These are phyloP conservation scores for Carpinus fangiana DNA, from an alignment of 306 rosid species.

Conservation along the genomic window DNA sequence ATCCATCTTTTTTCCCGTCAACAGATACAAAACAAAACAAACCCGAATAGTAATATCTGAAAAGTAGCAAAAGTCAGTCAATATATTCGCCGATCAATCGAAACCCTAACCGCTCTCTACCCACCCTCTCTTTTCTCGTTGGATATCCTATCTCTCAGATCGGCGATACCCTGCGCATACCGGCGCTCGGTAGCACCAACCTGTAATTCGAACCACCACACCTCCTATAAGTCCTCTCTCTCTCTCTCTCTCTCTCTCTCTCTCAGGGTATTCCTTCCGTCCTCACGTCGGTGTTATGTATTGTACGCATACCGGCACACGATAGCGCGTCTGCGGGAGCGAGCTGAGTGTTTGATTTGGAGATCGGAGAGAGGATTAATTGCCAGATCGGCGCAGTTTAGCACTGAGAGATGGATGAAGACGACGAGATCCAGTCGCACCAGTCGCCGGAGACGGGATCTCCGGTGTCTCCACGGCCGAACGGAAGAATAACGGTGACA, in stretches of 20 bases:
- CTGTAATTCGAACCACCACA: not conserved
- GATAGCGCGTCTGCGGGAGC: not conserved
- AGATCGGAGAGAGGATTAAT: not conserved
- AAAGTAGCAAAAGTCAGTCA: not conserved
- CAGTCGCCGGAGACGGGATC: conserved; percentile 72
- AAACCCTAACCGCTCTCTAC: conserved; percentile 10
- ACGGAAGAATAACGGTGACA: conserved; percentile 81
- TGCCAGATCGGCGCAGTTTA: not conserved
- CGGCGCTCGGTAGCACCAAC: not conserved
- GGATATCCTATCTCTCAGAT: conserved; percentile 1
- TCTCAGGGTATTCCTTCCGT: not conserved
- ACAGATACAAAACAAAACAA: conserved; percentile 27
- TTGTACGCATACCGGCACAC: not conserved
- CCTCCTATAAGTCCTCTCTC: not conserved
- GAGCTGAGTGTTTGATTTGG: not conserved
- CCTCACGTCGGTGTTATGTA: not conserved
- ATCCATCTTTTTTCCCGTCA: conserved; percentile 51
- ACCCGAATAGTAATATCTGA: not conserved
- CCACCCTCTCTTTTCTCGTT: not conserved
- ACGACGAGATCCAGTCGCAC: conserved; percentile 79
- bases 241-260: not conserved
- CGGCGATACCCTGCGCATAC: not conserved
- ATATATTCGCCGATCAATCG: conserved; percentile 19
- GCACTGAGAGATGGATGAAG: conserved; percentile 61
- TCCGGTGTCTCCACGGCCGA: conserved; percentile 55